phyloP scores from a whole-genome alignment of 257 asterid genomes.

The Thymus quinquecostatus region DNA sequence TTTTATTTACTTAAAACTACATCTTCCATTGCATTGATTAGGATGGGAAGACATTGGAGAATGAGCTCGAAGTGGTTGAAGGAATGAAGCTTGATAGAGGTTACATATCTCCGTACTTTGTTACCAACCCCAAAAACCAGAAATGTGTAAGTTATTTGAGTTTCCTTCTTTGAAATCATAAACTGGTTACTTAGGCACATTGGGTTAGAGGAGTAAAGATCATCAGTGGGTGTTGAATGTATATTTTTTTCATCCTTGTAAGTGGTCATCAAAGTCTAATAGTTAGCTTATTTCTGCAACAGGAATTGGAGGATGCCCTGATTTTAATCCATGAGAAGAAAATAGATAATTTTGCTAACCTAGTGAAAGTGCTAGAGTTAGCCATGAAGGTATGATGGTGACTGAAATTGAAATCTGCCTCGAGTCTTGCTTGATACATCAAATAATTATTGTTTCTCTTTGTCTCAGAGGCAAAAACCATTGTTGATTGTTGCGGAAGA shows the following conservation, averaged over 20 bases:
- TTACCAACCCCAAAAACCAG: slow-evolving; percentile 54
- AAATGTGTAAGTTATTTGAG: slow-evolving; percentile 73
- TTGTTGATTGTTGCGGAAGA: slow-evolving; percentile 63
- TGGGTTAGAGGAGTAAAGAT: neutral
- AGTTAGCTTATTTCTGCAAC: slow-evolving; percentile 23
- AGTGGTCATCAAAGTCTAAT: slow-evolving; percentile 6
- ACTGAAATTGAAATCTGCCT: neutral
- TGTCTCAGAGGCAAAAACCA: slow-evolving; percentile 51
- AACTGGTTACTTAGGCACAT: slow-evolving; percentile 2
- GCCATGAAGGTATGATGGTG: slow-evolving; percentile 69
- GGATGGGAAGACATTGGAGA: slow-evolving; percentile 75
- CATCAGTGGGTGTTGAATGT: neutral
- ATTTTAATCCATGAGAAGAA: slow-evolving; percentile 66
- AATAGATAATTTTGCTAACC: slow-evolving; percentile 48
- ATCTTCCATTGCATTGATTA: slow-evolving; percentile 29
- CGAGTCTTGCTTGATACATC: neutral
- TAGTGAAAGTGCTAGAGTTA: slow-evolving; percentile 78
- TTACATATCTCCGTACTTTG: slow-evolving; percentile 62
- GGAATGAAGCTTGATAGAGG: slow-evolving; percentile 72
- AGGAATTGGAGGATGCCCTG: slow-evolving; percentile 66
- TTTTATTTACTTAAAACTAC: neutral
- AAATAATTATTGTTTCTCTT: slow-evolving; percentile 12
- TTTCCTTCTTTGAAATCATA: neutral
- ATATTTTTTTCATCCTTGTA: neutral
- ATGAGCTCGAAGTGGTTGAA: slow-evolving; percentile 66